phyloP scores from a whole-genome alignment of 2,329 filamentous ascomycete genomes.

The Alternaria conjuncta region DNA sequence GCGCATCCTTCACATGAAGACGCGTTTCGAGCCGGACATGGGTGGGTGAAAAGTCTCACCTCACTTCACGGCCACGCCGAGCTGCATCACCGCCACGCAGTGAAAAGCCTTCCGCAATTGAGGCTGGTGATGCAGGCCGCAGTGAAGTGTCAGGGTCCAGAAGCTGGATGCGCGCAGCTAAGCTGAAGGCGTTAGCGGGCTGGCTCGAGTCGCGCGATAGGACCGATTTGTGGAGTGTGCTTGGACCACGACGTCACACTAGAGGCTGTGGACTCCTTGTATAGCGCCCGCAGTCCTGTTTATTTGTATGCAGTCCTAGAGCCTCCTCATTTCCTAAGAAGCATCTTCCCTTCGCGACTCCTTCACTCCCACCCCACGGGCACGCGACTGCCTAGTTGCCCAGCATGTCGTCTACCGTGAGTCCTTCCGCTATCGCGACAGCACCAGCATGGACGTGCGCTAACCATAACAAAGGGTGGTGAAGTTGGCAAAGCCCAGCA shows the following conservation, averaged over 20 bases:
- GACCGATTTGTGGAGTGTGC: slow-evolving; percentile 23
- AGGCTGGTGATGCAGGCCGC: slow-evolving; percentile 21
- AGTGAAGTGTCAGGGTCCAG: slow-evolving; percentile 18
- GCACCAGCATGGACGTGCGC: neutral
- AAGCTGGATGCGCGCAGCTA: slow-evolving; percentile 7
- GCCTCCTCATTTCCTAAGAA: slow-evolving; percentile 7
- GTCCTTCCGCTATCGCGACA: neutral
- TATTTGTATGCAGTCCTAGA: slow-evolving; percentile 21
- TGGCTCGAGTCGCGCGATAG: slow-evolving; percentile 7
- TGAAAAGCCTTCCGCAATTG: slow-evolving; percentile 5
- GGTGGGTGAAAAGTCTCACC: slow-evolving; percentile 5
- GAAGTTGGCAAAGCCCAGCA: slow-evolving; percentile 29
- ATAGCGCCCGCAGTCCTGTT: slow-evolving; percentile 25
- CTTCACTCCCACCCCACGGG: slow-evolving; percentile 8
- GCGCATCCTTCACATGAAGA: slow-evolving; percentile 12
- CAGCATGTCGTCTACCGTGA: slow-evolving; percentile 33
- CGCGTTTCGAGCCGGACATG: neutral
- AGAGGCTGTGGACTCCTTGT: slow-evolving; percentile 16
- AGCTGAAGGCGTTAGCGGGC: slow-evolving; percentile 12
- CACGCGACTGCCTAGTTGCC: slow-evolving; percentile 14
- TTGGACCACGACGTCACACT: slow-evolving; percentile 25
- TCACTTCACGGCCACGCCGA: slow-evolving; percentile 13
- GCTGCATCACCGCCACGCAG: slow-evolving; percentile 4
- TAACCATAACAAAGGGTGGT: slow-evolving; percentile 24
- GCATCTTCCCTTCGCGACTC: slow-evolving; percentile 10